Percentiles rank a stretch among this genome's conserved stretches.
phyloP scores from a whole-genome alignment of 768 basidiomycete genomes.

The Phaffia australis region DNA sequence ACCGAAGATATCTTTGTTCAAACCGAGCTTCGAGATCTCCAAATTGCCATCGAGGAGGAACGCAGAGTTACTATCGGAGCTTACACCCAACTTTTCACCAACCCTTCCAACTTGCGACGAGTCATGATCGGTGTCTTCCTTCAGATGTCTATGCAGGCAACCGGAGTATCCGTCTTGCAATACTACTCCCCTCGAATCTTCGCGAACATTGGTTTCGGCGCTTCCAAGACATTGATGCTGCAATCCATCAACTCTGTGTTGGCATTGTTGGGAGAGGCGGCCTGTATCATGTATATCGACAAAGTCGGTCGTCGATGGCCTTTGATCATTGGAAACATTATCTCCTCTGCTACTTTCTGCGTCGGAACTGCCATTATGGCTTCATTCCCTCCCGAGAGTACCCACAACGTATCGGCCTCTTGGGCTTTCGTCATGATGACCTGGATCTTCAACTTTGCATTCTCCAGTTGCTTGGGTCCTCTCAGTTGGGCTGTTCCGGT shows the following conservation, averaged over 20 bases:
- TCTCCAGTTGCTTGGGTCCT: constrained; percentile 41
- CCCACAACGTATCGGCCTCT: neutral
- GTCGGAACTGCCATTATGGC: constrained; percentile 45
- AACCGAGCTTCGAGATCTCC: constrained; percentile 36
- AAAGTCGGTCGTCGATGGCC: constrained; percentile 41
- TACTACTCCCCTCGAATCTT: constrained; percentile 41
- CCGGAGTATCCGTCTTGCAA: constrained; percentile 51
- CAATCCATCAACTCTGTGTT: constrained; percentile 50
- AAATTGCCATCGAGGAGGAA: constrained; percentile 39
- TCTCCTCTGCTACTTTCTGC: constrained; percentile 42
- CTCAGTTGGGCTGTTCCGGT: constrained; percentile 45
- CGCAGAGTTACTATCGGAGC: constrained; percentile 23
- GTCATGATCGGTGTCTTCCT: constrained; percentile 38
- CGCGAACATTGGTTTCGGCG: constrained; percentile 43
- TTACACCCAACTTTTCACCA: neutral
- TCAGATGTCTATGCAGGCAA: constrained; percentile 53
- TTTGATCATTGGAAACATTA: constrained; percentile 43
- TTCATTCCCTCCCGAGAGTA: constrained; percentile 40
- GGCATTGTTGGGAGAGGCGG: constrained; percentile 46
- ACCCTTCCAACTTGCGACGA: constrained; percentile 28
- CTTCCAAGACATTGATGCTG: constrained; percentile 33
- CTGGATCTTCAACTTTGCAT: constrained; percentile 45
- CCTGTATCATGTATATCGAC: constrained; percentile 45
- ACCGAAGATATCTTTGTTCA: constrained; percentile 37
- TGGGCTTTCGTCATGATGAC: constrained; percentile 33